These are phyloP conservation scores for Xylaria palmicola DNA, from an alignment of 495 filamentous ascomycete genomes.

Conservation along the genomic window DNA sequence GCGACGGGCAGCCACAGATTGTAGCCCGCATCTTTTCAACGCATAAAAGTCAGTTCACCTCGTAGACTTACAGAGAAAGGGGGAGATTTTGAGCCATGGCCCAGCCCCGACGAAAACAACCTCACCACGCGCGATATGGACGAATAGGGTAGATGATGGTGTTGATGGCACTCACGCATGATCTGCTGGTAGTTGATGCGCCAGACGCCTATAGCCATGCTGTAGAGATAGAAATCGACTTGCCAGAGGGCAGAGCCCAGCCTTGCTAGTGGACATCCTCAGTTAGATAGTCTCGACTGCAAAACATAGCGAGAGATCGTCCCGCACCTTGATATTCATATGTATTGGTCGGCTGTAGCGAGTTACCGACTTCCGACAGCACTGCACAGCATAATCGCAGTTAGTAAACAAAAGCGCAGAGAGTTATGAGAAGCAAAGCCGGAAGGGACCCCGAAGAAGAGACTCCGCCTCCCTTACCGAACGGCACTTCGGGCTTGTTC, in stretches of 20 bases:
- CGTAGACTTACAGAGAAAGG: too few relatives aligned
- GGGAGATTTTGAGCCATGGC: too few relatives aligned
- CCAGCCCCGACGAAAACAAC: too few relatives aligned
- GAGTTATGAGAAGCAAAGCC: neutral
- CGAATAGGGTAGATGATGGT: neutral
- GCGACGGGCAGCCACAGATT: conserved; percentile 30
- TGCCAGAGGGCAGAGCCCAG: conserved; percentile 32
- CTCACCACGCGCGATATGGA: neutral
- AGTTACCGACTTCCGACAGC: conserved; percentile 32
- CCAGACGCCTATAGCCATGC: conserved; percentile 24
- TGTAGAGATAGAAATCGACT: conserved; percentile 30
- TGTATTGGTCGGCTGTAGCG: conserved; percentile 21
- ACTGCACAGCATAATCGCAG: conserved; percentile 9
- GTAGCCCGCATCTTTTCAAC: conserved; percentile 24
- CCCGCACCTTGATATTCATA: conserved; percentile 14
- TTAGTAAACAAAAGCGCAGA: neutral
- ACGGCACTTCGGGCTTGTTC: conserved; percentile 22
- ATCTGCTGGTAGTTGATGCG: conserved; percentile 35
- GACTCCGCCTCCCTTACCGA: neutral
- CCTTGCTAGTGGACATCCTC: too few relatives aligned
- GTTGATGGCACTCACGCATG: conserved; percentile 22
- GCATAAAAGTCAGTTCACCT: neutral
- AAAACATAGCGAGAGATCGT: too few relatives aligned
- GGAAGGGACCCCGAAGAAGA: neutral
- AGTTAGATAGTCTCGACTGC: too few relatives aligned